phyloP scores from a whole-genome alignment of 441 rosid genomes.

The Syzygium syzygioides region DNA sequence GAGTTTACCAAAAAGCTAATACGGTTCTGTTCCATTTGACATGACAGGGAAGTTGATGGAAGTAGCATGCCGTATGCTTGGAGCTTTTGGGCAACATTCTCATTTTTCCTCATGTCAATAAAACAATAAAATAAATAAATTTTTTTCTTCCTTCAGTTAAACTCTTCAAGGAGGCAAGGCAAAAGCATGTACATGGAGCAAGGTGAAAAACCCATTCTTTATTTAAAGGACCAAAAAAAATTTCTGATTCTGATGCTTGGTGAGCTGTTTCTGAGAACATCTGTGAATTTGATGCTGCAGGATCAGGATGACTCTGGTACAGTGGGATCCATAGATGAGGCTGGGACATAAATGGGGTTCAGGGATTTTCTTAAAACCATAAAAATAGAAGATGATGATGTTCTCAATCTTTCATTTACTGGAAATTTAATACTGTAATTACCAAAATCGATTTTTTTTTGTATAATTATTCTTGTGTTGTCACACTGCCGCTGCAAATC shows the following conservation, averaged over 20 bases:
- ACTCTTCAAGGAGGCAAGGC: background rate
- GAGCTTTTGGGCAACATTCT: background rate
- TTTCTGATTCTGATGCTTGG: background rate
- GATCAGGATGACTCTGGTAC: background rate
- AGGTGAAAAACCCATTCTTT: background rate
- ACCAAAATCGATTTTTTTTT: background rate
- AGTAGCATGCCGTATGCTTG: background rate
- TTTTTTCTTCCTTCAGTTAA: background rate
- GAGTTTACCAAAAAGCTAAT: background rate
- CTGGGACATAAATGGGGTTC: background rate
- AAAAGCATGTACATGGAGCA: slow-evolving; percentile 8
- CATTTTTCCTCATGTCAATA: background rate
- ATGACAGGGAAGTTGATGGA: slow-evolving; percentile 5
- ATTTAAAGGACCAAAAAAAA: background rate
- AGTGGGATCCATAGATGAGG: background rate
- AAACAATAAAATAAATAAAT: background rate
- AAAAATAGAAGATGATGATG: background rate
- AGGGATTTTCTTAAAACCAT: background rate
- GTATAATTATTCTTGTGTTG: background rate
- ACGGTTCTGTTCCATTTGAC: background rate
- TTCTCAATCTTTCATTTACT: background rate
- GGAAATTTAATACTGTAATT: slow-evolving; percentile 1
- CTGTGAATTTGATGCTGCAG: slow-evolving; percentile 29
- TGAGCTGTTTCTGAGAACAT: slow-evolving; percentile 6
- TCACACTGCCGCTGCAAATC: background rate